phyloP scores from a whole-genome alignment of 169 alveolate species.

The Eimeria praecox region DNA sequence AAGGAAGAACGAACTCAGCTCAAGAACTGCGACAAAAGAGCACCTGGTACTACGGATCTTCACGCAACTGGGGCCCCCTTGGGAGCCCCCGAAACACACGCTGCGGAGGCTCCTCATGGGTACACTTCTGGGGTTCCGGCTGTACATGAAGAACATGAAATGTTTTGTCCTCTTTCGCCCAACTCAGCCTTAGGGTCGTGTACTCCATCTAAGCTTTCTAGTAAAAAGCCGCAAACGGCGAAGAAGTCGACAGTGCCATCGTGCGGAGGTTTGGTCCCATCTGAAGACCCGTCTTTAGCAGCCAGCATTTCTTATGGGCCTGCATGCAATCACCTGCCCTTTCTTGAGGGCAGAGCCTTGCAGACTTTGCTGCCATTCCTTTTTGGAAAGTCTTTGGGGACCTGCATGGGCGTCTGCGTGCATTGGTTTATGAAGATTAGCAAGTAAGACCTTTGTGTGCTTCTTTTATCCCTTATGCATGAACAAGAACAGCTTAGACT shows the following conservation, averaged over 20 bases:
- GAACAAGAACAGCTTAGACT: not conserved
- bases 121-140: not conserved
- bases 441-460: slow-evolving; percentile 16
- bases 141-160: not conserved
- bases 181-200: slow-evolving; percentile 41
- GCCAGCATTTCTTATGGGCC: slow-evolving; percentile 30
- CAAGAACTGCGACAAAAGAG: not conserved
- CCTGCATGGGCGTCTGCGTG: slow-evolving; percentile 82
- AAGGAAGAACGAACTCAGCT: not conserved
- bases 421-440: slow-evolving; percentile 83
- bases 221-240: not conserved
- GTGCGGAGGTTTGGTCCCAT: not conserved
- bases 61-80: not conserved
- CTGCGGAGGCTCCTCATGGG: slow-evolving; percentile 21
- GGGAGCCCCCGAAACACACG: not conserved
- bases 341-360: slow-evolving; percentile 74
- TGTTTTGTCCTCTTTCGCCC: slow-evolving; percentile 52
- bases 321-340: slow-evolving; percentile 75
- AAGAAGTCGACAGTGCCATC: not conserved
- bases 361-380: slow-evolving; percentile 54
- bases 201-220: not conserved
- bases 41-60: not conserved
- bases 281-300: not conserved
- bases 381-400: slow-evolving; percentile 65
- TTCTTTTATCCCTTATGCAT: not conserved